A percentile compares a stretch with the other conserved stretches of the same genome.
phyloP scores from a whole-genome alignment of 352 stramenopile species.

The Globisporangium perplexum region DNA sequence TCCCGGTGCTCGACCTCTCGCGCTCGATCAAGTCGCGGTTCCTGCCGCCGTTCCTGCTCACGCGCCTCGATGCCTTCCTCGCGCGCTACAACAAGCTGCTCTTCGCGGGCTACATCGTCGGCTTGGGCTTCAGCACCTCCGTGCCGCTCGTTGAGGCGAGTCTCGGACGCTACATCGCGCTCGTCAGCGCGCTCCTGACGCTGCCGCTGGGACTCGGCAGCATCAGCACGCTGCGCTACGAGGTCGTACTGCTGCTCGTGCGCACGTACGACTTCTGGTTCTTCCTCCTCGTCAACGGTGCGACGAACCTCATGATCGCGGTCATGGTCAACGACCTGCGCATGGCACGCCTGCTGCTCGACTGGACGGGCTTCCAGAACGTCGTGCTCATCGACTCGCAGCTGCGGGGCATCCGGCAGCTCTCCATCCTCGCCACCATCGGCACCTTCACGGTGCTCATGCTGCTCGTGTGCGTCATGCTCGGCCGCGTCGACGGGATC shows the following conservation, averaged over 20 bases:
- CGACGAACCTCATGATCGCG: constrained; percentile 19
- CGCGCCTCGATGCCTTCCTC: constrained; percentile 17
- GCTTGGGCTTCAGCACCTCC: constrained; percentile 17
- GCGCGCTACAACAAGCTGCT: constrained; percentile 18
- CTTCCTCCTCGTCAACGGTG: constrained; percentile 21
- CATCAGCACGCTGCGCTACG: constrained; percentile 24
- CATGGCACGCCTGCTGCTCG: constrained; percentile 16
- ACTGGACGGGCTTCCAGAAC: constrained; percentile 27
- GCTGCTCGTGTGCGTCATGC: constrained; percentile 19
- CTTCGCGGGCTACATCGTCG: constrained; percentile 11
- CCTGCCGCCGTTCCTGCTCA: constrained; percentile 14
- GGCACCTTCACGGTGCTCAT: constrained; percentile 16
- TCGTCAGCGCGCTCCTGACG: constrained; percentile 17
- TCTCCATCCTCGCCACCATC: constrained; percentile 6
- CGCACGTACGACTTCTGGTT: constrained; percentile 42
- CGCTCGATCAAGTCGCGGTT: constrained; percentile 27
- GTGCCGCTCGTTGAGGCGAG: constrained; percentile 16
- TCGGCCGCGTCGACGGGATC: constrained; percentile 14
- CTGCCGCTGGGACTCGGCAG: constrained; percentile 23
- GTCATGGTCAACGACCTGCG: constrained; percentile 25
- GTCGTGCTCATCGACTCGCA: constrained; percentile 26
- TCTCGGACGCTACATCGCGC: constrained; percentile 9
- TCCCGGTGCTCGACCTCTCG: constrained; percentile 28
- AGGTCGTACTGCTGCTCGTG: constrained; percentile 24
- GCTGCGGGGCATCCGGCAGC: constrained; percentile 16